Conservation (phyloP, 768 basidiomycete species). For the Amanita jacksonii region DNA sequence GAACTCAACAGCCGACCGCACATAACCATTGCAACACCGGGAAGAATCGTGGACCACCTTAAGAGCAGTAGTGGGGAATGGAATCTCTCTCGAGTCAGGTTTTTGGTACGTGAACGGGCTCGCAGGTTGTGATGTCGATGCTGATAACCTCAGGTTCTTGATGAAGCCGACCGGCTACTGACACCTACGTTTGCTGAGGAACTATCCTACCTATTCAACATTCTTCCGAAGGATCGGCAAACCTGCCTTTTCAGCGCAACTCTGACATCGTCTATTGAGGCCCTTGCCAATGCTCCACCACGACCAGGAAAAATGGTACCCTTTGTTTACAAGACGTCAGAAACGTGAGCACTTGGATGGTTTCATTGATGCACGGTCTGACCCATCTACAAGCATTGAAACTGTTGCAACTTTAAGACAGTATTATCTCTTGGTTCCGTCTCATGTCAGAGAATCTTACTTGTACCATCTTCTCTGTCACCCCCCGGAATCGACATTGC, state of each 20-base stretch:
- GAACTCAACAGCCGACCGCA: constrained; percentile 84
- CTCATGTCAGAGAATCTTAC: constrained; percentile 89
- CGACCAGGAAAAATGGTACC: constrained; percentile 77
- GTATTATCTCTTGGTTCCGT: constrained; percentile 85
- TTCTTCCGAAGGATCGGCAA: constrained; percentile 80
- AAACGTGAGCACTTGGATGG: constrained; percentile 34
- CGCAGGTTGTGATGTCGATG: background rate
- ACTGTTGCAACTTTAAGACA: constrained; percentile 88
- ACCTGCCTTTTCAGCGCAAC: constrained; percentile 98
- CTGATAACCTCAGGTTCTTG: constrained; percentile 56
- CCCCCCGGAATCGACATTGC: constrained; percentile 70
- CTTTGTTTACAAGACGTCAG: constrained; percentile 74
- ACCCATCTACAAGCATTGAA: constrained; percentile 49
- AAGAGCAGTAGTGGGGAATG: constrained; percentile 71
- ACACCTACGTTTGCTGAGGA: constrained; percentile 87
- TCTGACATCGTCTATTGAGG: constrained; percentile 77
- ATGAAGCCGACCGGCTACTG: constrained; percentile 92
- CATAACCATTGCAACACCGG: constrained; percentile 92
- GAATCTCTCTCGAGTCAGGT: constrained; percentile 78
- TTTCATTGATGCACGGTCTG: constrained; percentile 1
- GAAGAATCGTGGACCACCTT: constrained; percentile 86
- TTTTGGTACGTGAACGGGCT: constrained; percentile 48
- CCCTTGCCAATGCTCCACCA: constrained; percentile 61
- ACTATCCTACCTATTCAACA: constrained; percentile 63
- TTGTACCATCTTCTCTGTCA: constrained; percentile 84